Base-by-base conservation (phyloP, 495 filamentous ascomycete species). In the Hypoxylon intermedium region DNA sequence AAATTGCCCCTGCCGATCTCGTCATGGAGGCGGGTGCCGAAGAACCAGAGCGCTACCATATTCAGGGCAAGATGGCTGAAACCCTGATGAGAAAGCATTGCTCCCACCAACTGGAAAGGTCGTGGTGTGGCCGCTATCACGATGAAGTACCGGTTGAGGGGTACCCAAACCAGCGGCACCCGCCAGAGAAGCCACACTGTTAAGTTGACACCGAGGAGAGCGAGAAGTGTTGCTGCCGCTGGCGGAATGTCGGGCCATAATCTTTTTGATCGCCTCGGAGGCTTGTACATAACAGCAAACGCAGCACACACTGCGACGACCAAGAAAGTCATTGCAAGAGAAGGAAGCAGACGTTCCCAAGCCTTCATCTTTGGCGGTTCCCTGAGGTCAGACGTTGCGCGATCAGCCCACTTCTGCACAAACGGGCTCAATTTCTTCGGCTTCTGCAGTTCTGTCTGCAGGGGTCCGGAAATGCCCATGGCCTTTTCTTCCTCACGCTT, bases 1-100 rank as follows among this genome's bases (percentile, higher is more conserved):
- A 97, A 96, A 56, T 86, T 83, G 33, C 88, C 92, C 15, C 93
- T 83, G 34, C 92, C 93, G 48, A 97, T 82, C 49, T 96, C 87
- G 64, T 97, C 92, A 76, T 96, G 90, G 11, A 94, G 62, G 0
- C 73, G 72, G 9, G 73, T 75, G 30, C 80, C 82, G 19, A 82
- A 56, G 58, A 85, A 71, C 75, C 75, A 82, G 1, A 83, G 66
- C 20, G 81, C 67, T 15, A 79, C 56, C 85, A 93, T 89, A 66
- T 97, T 98, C n/a, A 76, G 58, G 3, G 71, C 62, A 2, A 94
- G 69, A 75, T 98, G 94, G 18, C 54, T 53, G 42, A 85, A 49
- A 0, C 71, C 67, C 53, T 94, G 89, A 67, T 98, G 94, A 30
- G 89, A 92, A 75, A 97, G 95, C 31, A 83, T 74, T 63, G 82